A percentile compares a stretch with the other conserved stretches of the same genome.
Evolutionary conservation across 805 yeast species (phyloP).

Genomic region (Kodamaea sagamina): DNA sequence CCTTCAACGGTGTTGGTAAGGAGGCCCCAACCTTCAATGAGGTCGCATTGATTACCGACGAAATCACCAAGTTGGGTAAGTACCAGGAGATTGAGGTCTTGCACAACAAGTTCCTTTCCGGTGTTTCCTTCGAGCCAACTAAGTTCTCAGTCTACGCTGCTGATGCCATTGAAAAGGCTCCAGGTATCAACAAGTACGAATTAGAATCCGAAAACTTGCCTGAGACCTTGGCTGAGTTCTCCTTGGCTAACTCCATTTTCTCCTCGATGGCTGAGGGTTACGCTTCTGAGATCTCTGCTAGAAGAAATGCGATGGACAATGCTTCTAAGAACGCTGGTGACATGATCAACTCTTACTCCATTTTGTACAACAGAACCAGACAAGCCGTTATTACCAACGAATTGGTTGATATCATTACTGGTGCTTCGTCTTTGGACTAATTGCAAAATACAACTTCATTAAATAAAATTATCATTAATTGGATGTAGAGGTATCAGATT

Average conservation of each 20-base stretch:
- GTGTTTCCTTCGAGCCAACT: slow-evolving; percentile 89
- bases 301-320: slow-evolving; percentile 99
- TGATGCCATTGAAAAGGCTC: slow-evolving; percentile 75
- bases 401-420: slow-evolving; percentile 98
- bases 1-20: slow-evolving; percentile 92
- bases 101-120: slow-evolving; percentile 85
- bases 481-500: too few species aligned
- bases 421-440: slow-evolving; percentile 97
- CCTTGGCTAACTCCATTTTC: slow-evolving; percentile 85
- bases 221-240: slow-evolving; percentile 77
- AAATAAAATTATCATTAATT: too few species aligned
- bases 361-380: slow-evolving; percentile 98
- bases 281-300: slow-evolving; percentile 96
- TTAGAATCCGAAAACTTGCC: slow-evolving; percentile 67
- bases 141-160: slow-evolving; percentile 65
- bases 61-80: slow-evolving; percentile 65
- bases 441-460: neutral
- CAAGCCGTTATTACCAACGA: slow-evolving; percentile 99
- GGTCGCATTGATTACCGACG: slow-evolving; percentile 85
- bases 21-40: slow-evolving; percentile 94
- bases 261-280: slow-evolving; percentile 97
- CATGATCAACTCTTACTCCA: slow-evolving; percentile 94
- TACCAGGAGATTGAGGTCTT: slow-evolving; percentile 79
- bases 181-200: slow-evolving; percentile 82
- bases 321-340: slow-evolving; percentile 99